Conservation (phyloP, 352 stramenopile species). For the Globisporangium emineosum region DNA sequence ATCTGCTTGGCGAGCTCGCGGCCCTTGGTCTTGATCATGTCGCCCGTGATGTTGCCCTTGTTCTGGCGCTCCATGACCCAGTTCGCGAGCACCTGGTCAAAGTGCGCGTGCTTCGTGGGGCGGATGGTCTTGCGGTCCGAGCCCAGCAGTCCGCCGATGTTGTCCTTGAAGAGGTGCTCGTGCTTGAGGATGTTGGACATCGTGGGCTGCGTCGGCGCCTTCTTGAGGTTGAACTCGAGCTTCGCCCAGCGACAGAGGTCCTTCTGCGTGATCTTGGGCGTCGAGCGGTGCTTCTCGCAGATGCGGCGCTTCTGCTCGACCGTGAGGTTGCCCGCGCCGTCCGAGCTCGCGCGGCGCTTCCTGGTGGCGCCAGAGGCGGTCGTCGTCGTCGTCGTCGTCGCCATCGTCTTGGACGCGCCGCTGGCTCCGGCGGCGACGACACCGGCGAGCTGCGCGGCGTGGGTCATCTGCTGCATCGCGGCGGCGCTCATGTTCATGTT, state of each 20-base stretch:
- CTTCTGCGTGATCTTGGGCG: constrained; percentile 88
- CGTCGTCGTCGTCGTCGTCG: not conserved
- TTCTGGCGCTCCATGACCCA: constrained; percentile 89
- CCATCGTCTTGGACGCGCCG: not conserved
- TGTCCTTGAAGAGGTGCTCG: constrained; percentile 85
- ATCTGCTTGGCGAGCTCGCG: constrained; percentile 83
- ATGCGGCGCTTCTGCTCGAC: constrained; percentile 88
- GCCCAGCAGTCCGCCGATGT: constrained; percentile 72
- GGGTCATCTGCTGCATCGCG: constrained; percentile 4
- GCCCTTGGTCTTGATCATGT: constrained; percentile 87
- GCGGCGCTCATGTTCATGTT: constrained; percentile 14
- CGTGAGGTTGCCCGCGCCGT: constrained; percentile 78
- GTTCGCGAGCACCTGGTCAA: constrained; percentile 73
- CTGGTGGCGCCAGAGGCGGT: not conserved
- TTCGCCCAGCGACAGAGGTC: constrained; percentile 86
- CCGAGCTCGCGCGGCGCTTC: constrained; percentile 34
- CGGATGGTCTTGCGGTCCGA: constrained; percentile 68
- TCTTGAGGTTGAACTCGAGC: constrained; percentile 86
- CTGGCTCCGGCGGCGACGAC: not conserved
- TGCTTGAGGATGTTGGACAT: constrained; percentile 71
- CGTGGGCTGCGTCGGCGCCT: constrained; percentile 56
- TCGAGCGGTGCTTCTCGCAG: constrained; percentile 83
- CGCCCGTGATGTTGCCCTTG: constrained; percentile 85
- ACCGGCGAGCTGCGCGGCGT: constrained; percentile 4
- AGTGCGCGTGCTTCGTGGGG: constrained; percentile 15